Evolutionary conservation across 768 basidiomycete species (phyloP).

Genomic region (Rubroboletus pulcherrimus): DNA sequence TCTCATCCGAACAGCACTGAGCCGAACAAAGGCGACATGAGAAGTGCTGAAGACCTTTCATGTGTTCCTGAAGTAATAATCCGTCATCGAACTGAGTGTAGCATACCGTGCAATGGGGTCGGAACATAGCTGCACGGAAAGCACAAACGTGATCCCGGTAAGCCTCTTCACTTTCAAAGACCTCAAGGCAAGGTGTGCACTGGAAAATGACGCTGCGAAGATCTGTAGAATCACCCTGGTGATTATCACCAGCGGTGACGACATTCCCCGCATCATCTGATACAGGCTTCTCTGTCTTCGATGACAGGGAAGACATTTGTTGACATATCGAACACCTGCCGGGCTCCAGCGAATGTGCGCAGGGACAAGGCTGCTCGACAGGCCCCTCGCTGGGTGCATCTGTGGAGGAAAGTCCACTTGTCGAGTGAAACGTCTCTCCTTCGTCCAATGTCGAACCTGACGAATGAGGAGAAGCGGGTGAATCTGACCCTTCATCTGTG

Average conservation of each 20-base stretch:
- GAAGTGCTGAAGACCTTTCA: conserved; percentile 11
- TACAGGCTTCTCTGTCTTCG: background rate
- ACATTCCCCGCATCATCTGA: background rate
- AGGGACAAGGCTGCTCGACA: background rate
- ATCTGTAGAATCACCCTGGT: background rate
- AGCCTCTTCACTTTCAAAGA: conserved; percentile 12
- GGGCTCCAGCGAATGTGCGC: background rate
- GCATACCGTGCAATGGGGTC: conserved; percentile 21
- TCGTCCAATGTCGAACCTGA: conserved; percentile 3
- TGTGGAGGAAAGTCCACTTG: background rate
- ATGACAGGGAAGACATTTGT: background rate
- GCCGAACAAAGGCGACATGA: conserved; percentile 19
- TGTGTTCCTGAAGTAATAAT: conserved; percentile 14
- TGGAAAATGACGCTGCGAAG: background rate
- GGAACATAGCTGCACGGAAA: conserved; percentile 4
- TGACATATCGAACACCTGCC: conserved; percentile 8
- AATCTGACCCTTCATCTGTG: background rate
- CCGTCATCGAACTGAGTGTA: conserved; percentile 23
- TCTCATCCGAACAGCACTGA: conserved; percentile 23
- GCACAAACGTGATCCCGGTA: conserved; percentile 16
- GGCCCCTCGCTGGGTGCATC: background rate
- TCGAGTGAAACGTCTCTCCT: conserved; percentile 11
- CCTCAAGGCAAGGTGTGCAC: conserved; percentile 15
- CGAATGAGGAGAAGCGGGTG: background rate
- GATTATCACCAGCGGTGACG: background rate